Evolutionary conservation across 2,329 filamentous ascomycete species (phyloP).

Genomic region (Alternaria viburni): DNA sequence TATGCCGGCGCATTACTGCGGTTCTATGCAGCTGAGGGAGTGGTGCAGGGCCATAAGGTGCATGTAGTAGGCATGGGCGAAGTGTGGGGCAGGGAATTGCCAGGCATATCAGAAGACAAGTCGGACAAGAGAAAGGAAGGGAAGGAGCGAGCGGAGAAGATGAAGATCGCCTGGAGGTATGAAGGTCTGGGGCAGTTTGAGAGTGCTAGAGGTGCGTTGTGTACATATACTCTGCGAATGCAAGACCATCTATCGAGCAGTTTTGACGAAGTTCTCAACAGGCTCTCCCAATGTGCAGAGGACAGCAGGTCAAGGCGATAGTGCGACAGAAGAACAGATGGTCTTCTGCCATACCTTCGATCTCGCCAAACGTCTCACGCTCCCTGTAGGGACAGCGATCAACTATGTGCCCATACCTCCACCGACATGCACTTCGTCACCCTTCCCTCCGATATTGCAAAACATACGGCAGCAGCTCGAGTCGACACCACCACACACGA

Average conservation of each 20-base stretch:
- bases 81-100: conserved; percentile 82
- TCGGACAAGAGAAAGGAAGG: conserved; percentile 34
- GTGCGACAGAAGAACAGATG: conserved; percentile 58
- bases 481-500: conserved; percentile 58
- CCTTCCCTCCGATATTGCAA: conserved; percentile 72
- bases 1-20: conserved; percentile 83
- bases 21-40: conserved; percentile 91
- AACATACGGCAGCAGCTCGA: conserved; percentile 62
- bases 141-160: conserved; percentile 62
- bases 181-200: conserved; percentile 79
- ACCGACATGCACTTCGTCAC: conserved; percentile 64
- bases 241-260: conserved; percentile 1
- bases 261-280: conserved; percentile 27
- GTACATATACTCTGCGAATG: conserved; percentile 29
- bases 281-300: conserved; percentile 28
- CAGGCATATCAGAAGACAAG: conserved; percentile 67
- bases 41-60: conserved; percentile 87
- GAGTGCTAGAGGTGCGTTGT: conserved; percentile 66
- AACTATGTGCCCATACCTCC: conserved; percentile 59
- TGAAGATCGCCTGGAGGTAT: conserved; percentile 99
- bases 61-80: conserved; percentile 84
- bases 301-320: conserved; percentile 20
- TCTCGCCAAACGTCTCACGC: conserved; percentile 56
- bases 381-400: conserved; percentile 50
- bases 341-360: conserved; percentile 61